A percentile compares a stretch with the other conserved stretches of the same genome.
These are phyloP conservation scores for Cenchrus americanus DNA, from an alignment of 176 grass and related monocot genomes.

Conservation along the genomic window DNA sequence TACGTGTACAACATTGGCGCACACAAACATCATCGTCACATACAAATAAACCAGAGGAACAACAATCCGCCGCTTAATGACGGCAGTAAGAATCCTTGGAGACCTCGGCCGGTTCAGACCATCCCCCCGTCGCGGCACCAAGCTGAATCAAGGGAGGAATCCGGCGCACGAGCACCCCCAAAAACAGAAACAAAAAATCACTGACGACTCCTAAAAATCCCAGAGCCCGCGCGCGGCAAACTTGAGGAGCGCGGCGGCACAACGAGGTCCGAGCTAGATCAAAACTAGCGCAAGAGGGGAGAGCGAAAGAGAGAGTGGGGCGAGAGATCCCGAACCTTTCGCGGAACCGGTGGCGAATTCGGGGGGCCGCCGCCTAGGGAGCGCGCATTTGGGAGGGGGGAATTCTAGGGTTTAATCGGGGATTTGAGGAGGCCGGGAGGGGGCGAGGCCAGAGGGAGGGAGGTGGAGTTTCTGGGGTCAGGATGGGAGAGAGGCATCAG, in stretches of 20 bases:
- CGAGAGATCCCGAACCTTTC: slow-evolving; percentile 11
- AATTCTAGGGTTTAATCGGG: slow-evolving; percentile 41
- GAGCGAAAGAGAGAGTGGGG: neutral
- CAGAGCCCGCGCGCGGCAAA: neutral
- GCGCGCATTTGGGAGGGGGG: slow-evolving; percentile 5
- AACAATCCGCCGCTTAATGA: neutral
- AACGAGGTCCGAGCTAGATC: neutral
- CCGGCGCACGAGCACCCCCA: neutral
- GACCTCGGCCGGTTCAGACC: neutral
- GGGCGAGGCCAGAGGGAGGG: neutral
- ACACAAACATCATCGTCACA: neutral
- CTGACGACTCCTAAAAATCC: neutral
- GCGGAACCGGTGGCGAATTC: slow-evolving; percentile 10
- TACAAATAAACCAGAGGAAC: neutral
- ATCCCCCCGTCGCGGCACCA: neutral
- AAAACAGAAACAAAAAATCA: neutral
- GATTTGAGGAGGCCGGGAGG: neutral
- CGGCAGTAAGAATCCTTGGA: neutral
- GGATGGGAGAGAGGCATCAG: too few species aligned
- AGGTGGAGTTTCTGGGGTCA: neutral
- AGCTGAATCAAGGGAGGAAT: neutral
- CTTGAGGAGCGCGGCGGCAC: neutral
- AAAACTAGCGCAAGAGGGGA: neutral
- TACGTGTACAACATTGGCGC: neutral
- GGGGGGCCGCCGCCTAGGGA: slow-evolving; percentile 8